These are phyloP conservation scores for Insectozyma bohioensis DNA, from an alignment of 1,139 yeast species.

Conservation along the genomic window DNA sequence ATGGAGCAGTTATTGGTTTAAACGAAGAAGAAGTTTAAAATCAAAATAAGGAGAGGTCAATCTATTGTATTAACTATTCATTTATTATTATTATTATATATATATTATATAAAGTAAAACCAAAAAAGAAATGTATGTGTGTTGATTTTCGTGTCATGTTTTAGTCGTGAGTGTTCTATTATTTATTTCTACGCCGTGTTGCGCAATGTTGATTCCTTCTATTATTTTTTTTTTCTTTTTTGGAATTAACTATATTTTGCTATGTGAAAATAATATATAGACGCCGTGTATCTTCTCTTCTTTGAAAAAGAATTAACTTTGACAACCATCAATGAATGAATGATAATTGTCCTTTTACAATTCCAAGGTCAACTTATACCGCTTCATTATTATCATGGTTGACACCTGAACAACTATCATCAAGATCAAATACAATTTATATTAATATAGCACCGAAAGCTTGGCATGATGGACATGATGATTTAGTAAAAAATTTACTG, in stretches of 20 bases:
- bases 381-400: constrained; percentile 10
- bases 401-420: constrained; percentile 46
- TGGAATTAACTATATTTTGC: too few relatives aligned
- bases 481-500: constrained; percentile 13
- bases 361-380: constrained; percentile 16
- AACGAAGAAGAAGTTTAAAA: constrained; percentile 29
- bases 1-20: constrained; percentile 46
- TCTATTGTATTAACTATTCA: too few relatives aligned
- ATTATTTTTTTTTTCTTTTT: background rate
- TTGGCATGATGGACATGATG: constrained; percentile 48
- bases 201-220: background rate
- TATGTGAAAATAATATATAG: too few relatives aligned
- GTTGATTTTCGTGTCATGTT: too few relatives aligned
- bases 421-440: constrained; percentile 49
- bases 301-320: too few relatives aligned
- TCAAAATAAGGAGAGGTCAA: background rate
- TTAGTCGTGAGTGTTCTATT: too few relatives aligned
- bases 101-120: too few relatives aligned
- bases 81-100: too few relatives aligned
- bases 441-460: constrained; percentile 66
- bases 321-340: constrained; percentile 9
- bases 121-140: too few relatives aligned
- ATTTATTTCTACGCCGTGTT: too few relatives aligned
- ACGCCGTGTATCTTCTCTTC: too few relatives aligned
- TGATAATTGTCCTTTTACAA: constrained; percentile 8